Evolutionary conservation across 495 filamentous ascomycete species (phyloP).

Genomic region (Penicillium herquei): DNA sequence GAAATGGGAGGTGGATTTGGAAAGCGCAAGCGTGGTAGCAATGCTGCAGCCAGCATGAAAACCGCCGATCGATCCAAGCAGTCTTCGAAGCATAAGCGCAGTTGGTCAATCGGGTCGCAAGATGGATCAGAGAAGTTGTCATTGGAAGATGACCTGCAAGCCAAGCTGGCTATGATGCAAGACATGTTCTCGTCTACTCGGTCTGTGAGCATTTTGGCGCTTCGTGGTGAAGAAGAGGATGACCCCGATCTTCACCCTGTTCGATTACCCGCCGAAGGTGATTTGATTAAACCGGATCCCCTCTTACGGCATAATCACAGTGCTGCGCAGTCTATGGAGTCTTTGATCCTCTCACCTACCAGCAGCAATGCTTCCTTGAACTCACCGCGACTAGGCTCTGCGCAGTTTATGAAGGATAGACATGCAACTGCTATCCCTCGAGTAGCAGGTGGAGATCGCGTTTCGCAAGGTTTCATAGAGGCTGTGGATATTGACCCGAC

Average conservation of each 20-base stretch:
- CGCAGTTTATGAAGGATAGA: slow-evolving; percentile 17
- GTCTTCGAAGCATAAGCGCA: slow-evolving; percentile 82
- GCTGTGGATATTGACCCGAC: slow-evolving; percentile 81
- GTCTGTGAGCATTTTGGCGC: slow-evolving; percentile 77
- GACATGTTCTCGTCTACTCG: slow-evolving; percentile 96
- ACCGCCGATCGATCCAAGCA: slow-evolving; percentile 55
- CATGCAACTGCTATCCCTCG: slow-evolving; percentile 49
- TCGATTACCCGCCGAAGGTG: slow-evolving; percentile 64
- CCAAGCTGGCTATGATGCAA: slow-evolving; percentile 78
- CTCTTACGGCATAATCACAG: slow-evolving; percentile 52
- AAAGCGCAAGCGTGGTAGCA: slow-evolving; percentile 74
- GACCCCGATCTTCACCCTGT: slow-evolving; percentile 90
- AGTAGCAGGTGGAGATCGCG: slow-evolving; percentile 41
- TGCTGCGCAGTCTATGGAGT: slow-evolving; percentile 53
- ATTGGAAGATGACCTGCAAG: slow-evolving; percentile 83
- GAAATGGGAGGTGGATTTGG: slow-evolving; percentile 87
- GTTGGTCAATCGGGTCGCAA: slow-evolving; percentile 93
- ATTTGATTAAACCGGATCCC: slow-evolving; percentile 57
- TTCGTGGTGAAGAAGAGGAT: slow-evolving; percentile 79
- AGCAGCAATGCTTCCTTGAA: slow-evolving; percentile 47
- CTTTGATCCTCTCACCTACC: slow-evolving; percentile 65
- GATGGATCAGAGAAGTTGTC: slow-evolving; percentile 65
- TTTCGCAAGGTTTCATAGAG: slow-evolving; percentile 77
- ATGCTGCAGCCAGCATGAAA: slow-evolving; percentile 52
- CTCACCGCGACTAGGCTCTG: slow-evolving; percentile 33